Base-by-base conservation (phyloP, 805 yeast genomes). In the Starmerella geochares region DNA sequence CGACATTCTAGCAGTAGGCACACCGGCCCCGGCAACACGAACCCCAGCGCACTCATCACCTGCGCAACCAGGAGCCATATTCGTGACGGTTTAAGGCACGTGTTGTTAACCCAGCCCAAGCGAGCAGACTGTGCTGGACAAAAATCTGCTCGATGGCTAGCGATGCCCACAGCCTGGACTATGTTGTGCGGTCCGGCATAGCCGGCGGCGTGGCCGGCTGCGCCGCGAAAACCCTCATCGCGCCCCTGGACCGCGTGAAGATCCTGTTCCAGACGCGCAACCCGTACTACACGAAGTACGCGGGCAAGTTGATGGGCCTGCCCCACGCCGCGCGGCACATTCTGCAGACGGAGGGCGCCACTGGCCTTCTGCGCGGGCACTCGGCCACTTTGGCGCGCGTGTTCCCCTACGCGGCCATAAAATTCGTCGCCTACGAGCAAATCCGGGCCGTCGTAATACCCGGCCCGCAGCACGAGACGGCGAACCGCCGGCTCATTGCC, bases 141-240 rank as follows among this genome's bases (percentile, higher is more conserved):
- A 16, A 25, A 25, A 17, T 11, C 33, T 16, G 33, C 33, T 25
- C 33, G 19, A 28, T 29, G 46, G 28, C 28, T 23, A 36, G 14
- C 33, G 81, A 84, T 61, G 86, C 82, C 58, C 82, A 77, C 47
- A 79, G 86, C 4, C 55, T 81, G 25, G 90, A 84, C 52, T 92
- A 90, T 65, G 79, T 92, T 16, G 52, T 86, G 32, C 74, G 86
- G 54, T 81, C 94, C 19, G 98, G 95, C 0, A 56, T 87, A 0
- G 94, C 98, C 0, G 98, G 98, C 17, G 98, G 98, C 2, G 59
- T 85, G 3, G 96, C 97, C 0, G 98, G 98, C 1, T 79, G 87
- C 47, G 86, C 92, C n/a, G 97, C 96, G 2, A 92, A 92, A 62
- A 86, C 97, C 0, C 71, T 88, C 49, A 85, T 92, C 39, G 98